phyloP scores from a whole-genome alignment of 164 flowering plant genomes.

The Hamamelis virginiana region DNA sequence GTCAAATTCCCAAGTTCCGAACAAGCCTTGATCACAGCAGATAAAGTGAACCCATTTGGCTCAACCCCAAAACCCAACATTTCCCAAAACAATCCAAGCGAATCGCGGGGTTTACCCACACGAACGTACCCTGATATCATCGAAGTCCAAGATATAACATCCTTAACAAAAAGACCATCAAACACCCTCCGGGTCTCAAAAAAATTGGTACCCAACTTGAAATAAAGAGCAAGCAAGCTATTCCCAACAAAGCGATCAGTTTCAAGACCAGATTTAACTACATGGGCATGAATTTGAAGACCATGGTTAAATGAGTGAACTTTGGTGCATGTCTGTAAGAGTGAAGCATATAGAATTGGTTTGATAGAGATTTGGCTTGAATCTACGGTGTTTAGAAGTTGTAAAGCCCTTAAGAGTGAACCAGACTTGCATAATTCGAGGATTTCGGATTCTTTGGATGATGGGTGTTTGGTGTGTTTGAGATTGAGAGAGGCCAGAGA shows the following conservation, averaged over 20 bases:
- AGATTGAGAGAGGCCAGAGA: slow-evolving; percentile 17
- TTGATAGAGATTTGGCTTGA: slow-evolving; percentile 23
- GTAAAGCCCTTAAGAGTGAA: slow-evolving; percentile 39
- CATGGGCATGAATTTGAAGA: slow-evolving; percentile 62
- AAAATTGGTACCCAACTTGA: slow-evolving; percentile 49
- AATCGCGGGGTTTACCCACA: slow-evolving; percentile 31
- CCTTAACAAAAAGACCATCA: slow-evolving; percentile 42
- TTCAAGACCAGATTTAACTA: slow-evolving; percentile 66
- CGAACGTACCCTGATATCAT: slow-evolving; percentile 63
- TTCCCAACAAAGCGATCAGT: slow-evolving; percentile 73
- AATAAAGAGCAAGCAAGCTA: slow-evolving; percentile 64
- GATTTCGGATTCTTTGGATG: slow-evolving; percentile 34
- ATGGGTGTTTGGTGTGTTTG: slow-evolving; percentile 11
- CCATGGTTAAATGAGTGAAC: slow-evolving; percentile 44
- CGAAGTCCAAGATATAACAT: slow-evolving; percentile 74
- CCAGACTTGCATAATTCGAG: slow-evolving; percentile 48
- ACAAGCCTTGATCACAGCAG: slow-evolving; percentile 74
- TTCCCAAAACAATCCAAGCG: slow-evolving; percentile 43
- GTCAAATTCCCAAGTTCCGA: slow-evolving; percentile 41
- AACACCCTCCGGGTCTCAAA: slow-evolving; percentile 48
- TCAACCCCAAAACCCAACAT: slow-evolving; percentile 61
- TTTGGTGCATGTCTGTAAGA: slow-evolving; percentile 67
- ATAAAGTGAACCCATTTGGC: slow-evolving; percentile 72
- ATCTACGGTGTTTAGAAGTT: slow-evolving; percentile 41
- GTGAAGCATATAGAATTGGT: slow-evolving; percentile 62